Evolutionary conservation across 169 alveolate genomes (phyloP), one percentile per base, ranked within the genome.

Genomic region (Plasmodium vivax): DNA sequence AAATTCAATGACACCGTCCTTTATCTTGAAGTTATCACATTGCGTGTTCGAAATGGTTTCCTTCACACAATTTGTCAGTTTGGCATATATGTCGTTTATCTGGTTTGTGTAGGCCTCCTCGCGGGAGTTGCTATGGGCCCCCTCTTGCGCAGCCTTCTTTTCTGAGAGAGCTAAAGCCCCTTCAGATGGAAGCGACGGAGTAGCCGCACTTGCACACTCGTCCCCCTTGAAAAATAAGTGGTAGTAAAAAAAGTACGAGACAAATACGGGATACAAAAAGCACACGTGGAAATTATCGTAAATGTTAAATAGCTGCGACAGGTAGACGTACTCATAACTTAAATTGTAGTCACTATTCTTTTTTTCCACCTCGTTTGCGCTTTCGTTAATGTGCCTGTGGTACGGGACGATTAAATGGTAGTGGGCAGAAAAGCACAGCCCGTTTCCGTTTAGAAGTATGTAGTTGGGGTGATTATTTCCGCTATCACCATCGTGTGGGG

Each of bases 281-380:
- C 92, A 72, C 58, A 92, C 75, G 36, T 92, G 45, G 27, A 92
- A 92, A 82, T 92, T 56, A 36, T 92, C 95, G 84, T 92, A 82
- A 92, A 92, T 92, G 45, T 92, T 92, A 92, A 92, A 92, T 81
- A 92, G 62, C 62, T 92, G 95, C 16, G 95, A 92, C 14, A 92
- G 47, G 77, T 79, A 82, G 32, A 92, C 36, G 51, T 92, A 92
- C 51, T 92, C 95, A 92, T 92, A 92, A 73, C 27, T 82, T 54
- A 92, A 92, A 71, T 81, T 23, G 36, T 82, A 92, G 71, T 54
- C 58, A 38, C 51, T 62, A 71, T 84, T 51, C n/a, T 41, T 38
- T 38, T 56, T 36, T 56, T 32, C 56, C 7, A 10, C 12, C 38
- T 36, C 56, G 1, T 51, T 30, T 38, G 19, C 43, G 36, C 79